Percentiles rank a stretch among this genome's conserved stretches.
Conservation (phyloP, 495 filamentous ascomycete genomes). For the Hypoxylon rickii region DNA sequence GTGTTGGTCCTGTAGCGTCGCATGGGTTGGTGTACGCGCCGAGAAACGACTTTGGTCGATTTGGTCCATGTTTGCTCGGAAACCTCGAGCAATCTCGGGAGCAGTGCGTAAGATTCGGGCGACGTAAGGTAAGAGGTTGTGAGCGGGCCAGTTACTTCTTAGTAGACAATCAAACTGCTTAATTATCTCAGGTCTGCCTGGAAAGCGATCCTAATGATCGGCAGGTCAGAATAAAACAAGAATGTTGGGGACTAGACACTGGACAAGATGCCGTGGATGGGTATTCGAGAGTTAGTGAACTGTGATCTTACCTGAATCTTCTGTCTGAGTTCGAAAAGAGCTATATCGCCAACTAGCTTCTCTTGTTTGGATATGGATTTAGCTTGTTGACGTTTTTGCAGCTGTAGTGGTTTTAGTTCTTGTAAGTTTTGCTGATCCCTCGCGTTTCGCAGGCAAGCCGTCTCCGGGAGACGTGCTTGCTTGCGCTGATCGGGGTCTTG, state of each 20-base stretch:
- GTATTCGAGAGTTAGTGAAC: neutral
- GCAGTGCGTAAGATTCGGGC: slow-evolving; percentile 10
- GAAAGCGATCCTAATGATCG: slow-evolving; percentile 18
- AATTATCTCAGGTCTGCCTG: slow-evolving; percentile 7
- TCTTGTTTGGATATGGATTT: too few species aligned
- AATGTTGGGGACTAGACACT: too few species aligned
- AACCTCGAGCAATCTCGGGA: slow-evolving; percentile 4
- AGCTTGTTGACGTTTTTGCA: too few species aligned
- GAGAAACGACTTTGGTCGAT: slow-evolving; percentile 4
- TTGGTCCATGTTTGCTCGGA: neutral
- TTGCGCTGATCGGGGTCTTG: too few species aligned
- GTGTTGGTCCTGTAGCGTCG: neutral
- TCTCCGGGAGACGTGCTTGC: too few species aligned
- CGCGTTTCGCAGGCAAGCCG: too few species aligned
- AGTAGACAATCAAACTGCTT: too few species aligned
- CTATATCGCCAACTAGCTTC: neutral
- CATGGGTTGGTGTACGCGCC: neutral
- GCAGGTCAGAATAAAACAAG: too few species aligned
- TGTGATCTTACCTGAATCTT: slow-evolving; percentile 6
- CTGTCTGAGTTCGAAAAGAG: neutral
- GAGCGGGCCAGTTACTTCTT: neutral
- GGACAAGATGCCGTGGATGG: neutral
- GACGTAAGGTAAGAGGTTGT: slow-evolving; percentile 2
- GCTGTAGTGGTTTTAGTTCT: too few species aligned
- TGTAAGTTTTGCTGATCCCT: too few species aligned